Base-by-base conservation (phyloP, 1,284 basidiomycete genomes). In the Melampsora americana region DNA sequence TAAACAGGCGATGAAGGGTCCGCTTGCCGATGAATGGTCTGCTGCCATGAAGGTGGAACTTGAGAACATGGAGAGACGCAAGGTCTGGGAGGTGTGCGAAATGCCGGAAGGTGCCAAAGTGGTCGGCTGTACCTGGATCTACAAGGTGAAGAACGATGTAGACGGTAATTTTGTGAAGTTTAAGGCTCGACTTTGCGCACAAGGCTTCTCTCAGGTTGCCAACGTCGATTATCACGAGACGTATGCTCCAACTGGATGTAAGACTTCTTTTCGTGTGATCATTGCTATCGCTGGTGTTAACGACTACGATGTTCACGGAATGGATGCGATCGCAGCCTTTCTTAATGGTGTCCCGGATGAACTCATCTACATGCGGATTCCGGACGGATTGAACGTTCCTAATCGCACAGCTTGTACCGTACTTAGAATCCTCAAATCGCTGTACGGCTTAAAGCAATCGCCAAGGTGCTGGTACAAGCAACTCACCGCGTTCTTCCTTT, bases 31-130 rank as follows among this genome's bases (percentile, higher is more conserved):
- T 5, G 6, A 5, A 18, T 70, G 69, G 69, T 42, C 23, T 35
- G 32, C 5, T 35, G 69, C 50, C 4, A 70, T 70, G 7, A 39
- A 42, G 26, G n/a, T 42, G 11, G n/a, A 70, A 42, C 9, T 70
- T n/a, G n/a, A n/a, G n/a, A n/a, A n/a, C n/a, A n/a, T n/a, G n/a
- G n/a, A n/a, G n/a, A n/a, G n/a, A n/a, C 39, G 35, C 9, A 7
- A 39, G 14, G 69, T 70, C 3, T 70, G 69, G 69, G 59, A 60
- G 11, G 28, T 60, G 12, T n/a, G 32, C n/a, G 28, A 70, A n/a
- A 23, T 60, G 14, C 28, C 53, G 7, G 39, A 70, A 48, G 50
- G n/a, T 6, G 35, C 32, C 18, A 70, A 59, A 23, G n/a, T 39
- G 26, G 16, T 39, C 26, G 28, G 59, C 39, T 46, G 46, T 23